A percentile compares a stretch with the other conserved stretches of the same genome.
Conservation (phyloP, 768 basidiomycete genomes). For the Cyclocybe cylindracea region DNA sequence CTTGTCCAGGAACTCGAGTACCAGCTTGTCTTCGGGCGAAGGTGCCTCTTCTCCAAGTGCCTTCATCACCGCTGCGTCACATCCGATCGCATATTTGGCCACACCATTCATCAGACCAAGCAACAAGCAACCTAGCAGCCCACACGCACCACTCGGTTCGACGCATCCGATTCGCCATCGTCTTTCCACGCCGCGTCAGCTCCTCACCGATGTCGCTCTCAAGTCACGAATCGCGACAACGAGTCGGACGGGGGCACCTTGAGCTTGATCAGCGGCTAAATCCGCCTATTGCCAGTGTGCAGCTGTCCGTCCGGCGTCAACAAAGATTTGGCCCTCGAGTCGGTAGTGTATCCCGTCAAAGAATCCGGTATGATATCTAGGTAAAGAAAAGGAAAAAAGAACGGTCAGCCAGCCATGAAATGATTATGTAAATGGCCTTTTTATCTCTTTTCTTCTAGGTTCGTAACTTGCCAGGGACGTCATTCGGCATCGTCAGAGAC, state of each 20-base stretch:
- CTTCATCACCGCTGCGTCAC: constrained; percentile 98
- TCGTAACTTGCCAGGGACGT: constrained; percentile 71
- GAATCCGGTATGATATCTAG: constrained; percentile 98
- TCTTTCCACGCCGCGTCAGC: constrained; percentile 96
- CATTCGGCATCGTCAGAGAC: constrained; percentile 99
- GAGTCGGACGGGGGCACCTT: constrained; percentile 98
- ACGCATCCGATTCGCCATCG: constrained; percentile 98
- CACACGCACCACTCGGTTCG: constrained; percentile 87
- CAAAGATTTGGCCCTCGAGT: constrained; percentile 99
- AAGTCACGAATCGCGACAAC: constrained; percentile 98
- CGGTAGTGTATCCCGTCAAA: constrained; percentile 99
- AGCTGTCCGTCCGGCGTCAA: constrained; percentile 98
- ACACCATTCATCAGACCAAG: too few relatives aligned
- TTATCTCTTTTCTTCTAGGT: constrained; percentile 15
- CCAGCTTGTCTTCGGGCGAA: constrained; percentile 93
- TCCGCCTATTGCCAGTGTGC: constrained; percentile 94
- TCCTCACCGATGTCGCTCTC: constrained; percentile 98
- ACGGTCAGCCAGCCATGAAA: constrained; percentile 5
- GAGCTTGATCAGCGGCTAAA: constrained; percentile 99
- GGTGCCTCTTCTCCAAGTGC: constrained; percentile 98
- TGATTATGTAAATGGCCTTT: constrained; percentile 4
- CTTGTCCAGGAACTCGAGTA: constrained; percentile 95
- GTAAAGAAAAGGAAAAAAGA: constrained; percentile 12
- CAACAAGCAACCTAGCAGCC: too few relatives aligned
- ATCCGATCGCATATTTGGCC: constrained; percentile 91